Conservation (phyloP, 2,329 filamentous ascomycete species). For the Verticillium klebahnii region DNA sequence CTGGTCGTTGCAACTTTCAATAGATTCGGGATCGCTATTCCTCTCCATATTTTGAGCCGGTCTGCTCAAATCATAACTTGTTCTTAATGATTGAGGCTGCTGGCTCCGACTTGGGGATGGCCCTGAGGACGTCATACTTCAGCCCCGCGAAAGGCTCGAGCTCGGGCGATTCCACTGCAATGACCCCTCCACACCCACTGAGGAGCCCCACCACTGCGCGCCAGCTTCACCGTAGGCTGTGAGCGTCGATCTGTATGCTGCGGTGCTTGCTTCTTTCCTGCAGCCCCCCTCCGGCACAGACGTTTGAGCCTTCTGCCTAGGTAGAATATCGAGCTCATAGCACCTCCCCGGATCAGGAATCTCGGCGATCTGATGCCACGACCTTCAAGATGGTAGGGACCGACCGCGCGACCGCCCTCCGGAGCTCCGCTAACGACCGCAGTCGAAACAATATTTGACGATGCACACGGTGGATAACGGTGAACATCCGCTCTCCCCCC, state of each 20-base stretch:
- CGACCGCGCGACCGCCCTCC: not conserved
- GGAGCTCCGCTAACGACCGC: slow-evolving; percentile 9
- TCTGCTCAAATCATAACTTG: too few relatives aligned
- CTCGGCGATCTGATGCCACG: slow-evolving; percentile 3
- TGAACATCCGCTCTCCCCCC: slow-evolving; percentile 30
- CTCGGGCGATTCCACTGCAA: not conserved
- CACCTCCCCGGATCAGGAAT: not conserved
- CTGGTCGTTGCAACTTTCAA: too few relatives aligned
- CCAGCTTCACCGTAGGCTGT: not conserved
- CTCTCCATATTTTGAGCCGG: too few relatives aligned
- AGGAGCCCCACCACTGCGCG: not conserved
- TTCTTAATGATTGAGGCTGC: not conserved
- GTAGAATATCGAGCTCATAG: too few relatives aligned
- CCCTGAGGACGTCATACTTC: not conserved
- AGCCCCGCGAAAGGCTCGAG: not conserved
- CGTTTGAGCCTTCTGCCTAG: not conserved
- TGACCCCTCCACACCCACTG: not conserved
- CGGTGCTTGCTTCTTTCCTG: not conserved
- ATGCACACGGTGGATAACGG: slow-evolving; percentile 86
- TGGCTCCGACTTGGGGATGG: not conserved
- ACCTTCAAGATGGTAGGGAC: not conserved
- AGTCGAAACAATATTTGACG: slow-evolving; percentile 99
- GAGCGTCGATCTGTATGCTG: not conserved
- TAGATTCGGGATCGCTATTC: too few relatives aligned
- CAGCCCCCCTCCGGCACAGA: not conserved